phyloP scores from a whole-genome alignment of 2,329 filamentous ascomycete genomes.

The Colletotrichum higginsianum region DNA sequence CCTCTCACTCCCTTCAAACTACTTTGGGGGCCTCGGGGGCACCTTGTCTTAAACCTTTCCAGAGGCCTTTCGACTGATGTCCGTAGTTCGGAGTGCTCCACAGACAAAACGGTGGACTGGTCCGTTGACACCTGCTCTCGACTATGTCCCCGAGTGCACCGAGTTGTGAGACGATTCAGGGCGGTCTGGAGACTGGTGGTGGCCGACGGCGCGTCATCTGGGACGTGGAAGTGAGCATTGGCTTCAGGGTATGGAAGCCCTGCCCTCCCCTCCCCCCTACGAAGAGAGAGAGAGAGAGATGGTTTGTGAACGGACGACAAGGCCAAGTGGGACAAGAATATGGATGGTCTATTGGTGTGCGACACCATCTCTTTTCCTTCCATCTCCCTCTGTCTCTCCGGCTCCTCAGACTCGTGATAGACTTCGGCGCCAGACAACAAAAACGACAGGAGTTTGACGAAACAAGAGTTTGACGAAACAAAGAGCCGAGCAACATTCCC shows the following conservation, averaged over 20 bases:
- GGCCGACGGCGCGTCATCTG: neutral
- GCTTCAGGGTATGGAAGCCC: neutral
- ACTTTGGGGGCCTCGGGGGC: neutral
- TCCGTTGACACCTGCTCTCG: neutral
- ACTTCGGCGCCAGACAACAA: neutral
- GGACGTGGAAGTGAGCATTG: neutral
- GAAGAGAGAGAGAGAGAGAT: neutral
- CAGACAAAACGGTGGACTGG: neutral
- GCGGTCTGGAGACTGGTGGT: neutral
- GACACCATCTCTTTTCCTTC: neutral
- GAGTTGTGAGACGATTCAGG: neutral
- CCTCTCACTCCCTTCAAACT: neutral
- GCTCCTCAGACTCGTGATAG: neutral
- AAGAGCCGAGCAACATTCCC: neutral
- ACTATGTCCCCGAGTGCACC: neutral
- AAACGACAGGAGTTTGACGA: neutral
- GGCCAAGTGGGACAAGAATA: neutral
- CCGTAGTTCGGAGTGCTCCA: neutral
- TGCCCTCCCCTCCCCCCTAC: neutral
- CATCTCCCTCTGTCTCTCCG: too few relatives aligned
- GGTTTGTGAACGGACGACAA: neutral
- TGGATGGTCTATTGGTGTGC: too few relatives aligned
- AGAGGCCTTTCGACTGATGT: neutral
- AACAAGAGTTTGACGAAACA: conserved; percentile 4
- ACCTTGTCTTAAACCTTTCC: neutral